Percentiles rank a stretch among this genome's conserved stretches.
These are phyloP conservation scores for Carex myosuroides DNA, from an alignment of 176 grass and related monocot genomes.

Conservation along the genomic window DNA sequence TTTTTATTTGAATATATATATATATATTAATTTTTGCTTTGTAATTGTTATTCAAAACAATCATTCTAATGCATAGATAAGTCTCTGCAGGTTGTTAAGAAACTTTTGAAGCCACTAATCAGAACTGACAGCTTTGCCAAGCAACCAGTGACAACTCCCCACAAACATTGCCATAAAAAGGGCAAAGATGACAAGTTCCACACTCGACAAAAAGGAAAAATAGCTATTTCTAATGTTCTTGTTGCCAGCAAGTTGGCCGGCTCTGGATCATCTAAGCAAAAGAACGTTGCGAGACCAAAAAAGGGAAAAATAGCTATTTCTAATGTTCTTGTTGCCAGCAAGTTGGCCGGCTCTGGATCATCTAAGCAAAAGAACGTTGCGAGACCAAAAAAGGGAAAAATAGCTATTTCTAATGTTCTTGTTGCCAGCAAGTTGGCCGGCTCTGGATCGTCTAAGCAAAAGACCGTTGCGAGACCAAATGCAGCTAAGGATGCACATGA, in stretches of 20 bases:
- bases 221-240: conserved; percentile 41
- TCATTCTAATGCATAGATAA: not conserved
- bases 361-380: conserved; percentile 61
- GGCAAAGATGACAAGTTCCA: conserved; percentile 44
- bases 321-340: conserved; percentile 44
- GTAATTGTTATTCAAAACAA: not conserved
- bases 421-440: conserved; percentile 39
- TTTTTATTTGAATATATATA: not conserved
- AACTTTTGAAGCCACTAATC: conserved; percentile 61
- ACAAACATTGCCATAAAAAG: conserved; percentile 57
- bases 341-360: conserved; percentile 43
- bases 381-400: conserved; percentile 43
- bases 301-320: conserved; percentile 19
- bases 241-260: conserved; percentile 39
- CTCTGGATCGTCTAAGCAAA: conserved; percentile 51
- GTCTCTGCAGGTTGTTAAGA: conserved; percentile 42
- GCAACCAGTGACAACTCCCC: conserved; percentile 55
- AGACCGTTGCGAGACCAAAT: conserved; percentile 73
- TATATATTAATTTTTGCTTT: not conserved
- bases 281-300: conserved; percentile 66
- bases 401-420: conserved; percentile 41
- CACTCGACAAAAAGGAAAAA: conserved; percentile 35
- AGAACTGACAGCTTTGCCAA: conserved; percentile 57
- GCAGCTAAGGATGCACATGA: conserved; percentile 57
- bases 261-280: conserved; percentile 51